These are phyloP conservation scores for Corinectria fuckeliana DNA, from an alignment of 2,329 filamentous ascomycete genomes.

Conservation along the genomic window DNA sequence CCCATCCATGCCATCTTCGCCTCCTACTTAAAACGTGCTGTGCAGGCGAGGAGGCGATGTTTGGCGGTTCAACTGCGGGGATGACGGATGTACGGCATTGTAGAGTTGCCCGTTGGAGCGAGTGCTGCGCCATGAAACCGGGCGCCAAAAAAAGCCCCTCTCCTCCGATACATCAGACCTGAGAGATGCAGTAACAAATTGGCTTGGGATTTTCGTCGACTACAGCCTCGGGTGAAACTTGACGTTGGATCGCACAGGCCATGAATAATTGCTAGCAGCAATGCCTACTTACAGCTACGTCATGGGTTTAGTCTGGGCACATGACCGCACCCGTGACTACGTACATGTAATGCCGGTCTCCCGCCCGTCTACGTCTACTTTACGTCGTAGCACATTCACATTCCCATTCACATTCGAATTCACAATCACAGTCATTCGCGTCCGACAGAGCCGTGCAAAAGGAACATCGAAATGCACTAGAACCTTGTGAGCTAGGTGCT, in stretches of 20 bases:
- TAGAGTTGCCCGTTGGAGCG: background rate
- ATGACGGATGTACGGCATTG: constrained; percentile 10
- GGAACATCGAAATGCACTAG: background rate
- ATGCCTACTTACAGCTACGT: too few relatives aligned
- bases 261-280: too few relatives aligned
- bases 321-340: constrained; percentile 20
- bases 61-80: constrained; percentile 12
- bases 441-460: background rate
- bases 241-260: too few relatives aligned
- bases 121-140: background rate
- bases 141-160: background rate
- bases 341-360: too few relatives aligned
- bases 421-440: background rate
- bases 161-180: background rate
- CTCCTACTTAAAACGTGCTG: background rate
- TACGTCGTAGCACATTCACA: background rate
- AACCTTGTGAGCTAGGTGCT: background rate
- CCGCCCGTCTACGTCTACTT: background rate
- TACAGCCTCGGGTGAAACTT: too few relatives aligned
- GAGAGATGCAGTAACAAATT: too few relatives aligned
- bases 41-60: constrained; percentile 14
- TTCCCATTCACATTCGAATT: background rate
- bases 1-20: background rate
- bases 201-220: too few relatives aligned
- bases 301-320: constrained; percentile 1